Conservation (phyloP, 148 eudicot species). For the Nyssa sinensis region DNA sequence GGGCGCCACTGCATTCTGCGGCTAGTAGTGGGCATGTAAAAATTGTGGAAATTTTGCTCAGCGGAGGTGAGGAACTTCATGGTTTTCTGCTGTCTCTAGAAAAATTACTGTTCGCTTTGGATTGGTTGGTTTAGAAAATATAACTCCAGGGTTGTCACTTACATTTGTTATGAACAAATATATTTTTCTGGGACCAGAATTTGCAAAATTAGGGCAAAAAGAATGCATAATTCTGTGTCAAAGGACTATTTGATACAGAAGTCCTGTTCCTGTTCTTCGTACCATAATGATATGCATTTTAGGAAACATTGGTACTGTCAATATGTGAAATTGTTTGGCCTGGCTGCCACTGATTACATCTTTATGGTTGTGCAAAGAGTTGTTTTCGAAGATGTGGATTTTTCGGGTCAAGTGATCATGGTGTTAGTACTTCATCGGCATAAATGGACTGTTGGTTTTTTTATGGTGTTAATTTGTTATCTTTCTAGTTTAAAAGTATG, state of each 20-base stretch:
- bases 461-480: too few relatives aligned
- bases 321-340: too few relatives aligned
- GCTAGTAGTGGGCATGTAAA: constrained; percentile 79
- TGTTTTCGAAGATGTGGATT: too few relatives aligned
- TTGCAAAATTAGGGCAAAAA: neutral
- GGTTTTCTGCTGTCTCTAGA: neutral
- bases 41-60: constrained; percentile 57
- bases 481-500: too few relatives aligned
- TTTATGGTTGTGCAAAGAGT: too few relatives aligned
- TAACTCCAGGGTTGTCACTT: constrained; percentile 1
- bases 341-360: too few relatives aligned
- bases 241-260: neutral
- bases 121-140: neutral
- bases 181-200: neutral
- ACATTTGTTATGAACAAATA: neutral
- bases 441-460: too few relatives aligned
- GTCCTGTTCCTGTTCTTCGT: too few relatives aligned
- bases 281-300: too few relatives aligned
- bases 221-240: neutral
- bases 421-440: too few relatives aligned
- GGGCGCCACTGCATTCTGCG: constrained; percentile 95
- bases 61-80: constrained; percentile 41
- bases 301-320: too few relatives aligned
- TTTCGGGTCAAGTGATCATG: too few relatives aligned
- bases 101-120: neutral